Evolutionary conservation across 148 eudicot genomes (phyloP), one percentile per base, ranked within the genome.

Genomic region (Vaccinium corymbosum): DNA sequence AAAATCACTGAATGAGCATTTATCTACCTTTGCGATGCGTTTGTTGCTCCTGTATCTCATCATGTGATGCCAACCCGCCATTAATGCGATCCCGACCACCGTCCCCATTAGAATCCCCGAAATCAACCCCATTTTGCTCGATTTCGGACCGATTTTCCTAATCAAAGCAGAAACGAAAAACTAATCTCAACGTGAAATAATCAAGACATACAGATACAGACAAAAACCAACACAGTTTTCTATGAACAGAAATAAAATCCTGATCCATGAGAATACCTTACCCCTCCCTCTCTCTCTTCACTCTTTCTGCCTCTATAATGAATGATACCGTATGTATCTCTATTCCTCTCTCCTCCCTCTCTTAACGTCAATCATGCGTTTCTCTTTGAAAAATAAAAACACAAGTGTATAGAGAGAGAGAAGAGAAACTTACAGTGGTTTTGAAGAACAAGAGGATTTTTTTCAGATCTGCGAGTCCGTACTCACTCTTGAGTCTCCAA

Each of bases 11-110:
- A 42, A 56, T 15, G 68, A 22, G 29, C 29, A 76, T 12, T 8
- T 62, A 35, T 75, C 27, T 87, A 96, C 98, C 98, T 94, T 94
- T 2, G 93, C 83, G 59, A 87, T 74, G 10, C 99, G 98, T 86
- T 96, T 92, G 20, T 82, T 88, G 87, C 90, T 87, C 38, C 99
- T 91, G 75, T 92, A 87, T 56, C 81, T 81, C 99, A 96, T 96
- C 99, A 96, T 96, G 11, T 91, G 92, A 27, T 83, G 87, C 99
- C 95, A 96, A 48, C 95, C 99, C 29, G 97, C 97, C 99, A 96
- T 94, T 80, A 94, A 79, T 6, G 88, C 95, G 71, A 96, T 86
- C 87, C 99, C 99, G 46, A 90, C 84, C 20, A 93, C 52, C 83
- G 89, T 90, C 88, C 99, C 98, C 88, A 93, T 90, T 87, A 96